Evolutionary conservation across 2,329 filamentous ascomycete genomes (phyloP), one percentile per base, ranked within the genome.

Genomic region (Aspergillus sojae): DNA sequence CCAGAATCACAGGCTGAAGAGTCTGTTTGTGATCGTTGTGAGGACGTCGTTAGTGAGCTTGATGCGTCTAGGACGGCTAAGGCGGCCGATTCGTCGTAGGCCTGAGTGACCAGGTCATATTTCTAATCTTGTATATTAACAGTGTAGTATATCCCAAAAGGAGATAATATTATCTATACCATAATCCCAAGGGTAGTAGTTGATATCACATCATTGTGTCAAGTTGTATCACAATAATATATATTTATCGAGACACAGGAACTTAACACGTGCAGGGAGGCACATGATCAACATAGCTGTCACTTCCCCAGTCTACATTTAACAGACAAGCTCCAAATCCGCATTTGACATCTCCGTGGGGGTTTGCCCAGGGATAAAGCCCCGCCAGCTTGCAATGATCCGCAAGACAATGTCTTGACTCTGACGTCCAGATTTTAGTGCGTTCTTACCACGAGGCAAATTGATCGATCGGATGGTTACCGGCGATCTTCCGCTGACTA

Each of bases 11-110:
- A 67, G 57, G 66, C 69, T n/a, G 84, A 89, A 69, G 87, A 91
- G 21, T 77, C 81, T 45, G 79, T 96, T 21, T 98, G 94, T 77
- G 79, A 77, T 56, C 83, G 93, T 73, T 98, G 94, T 75, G 87
- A 89, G 34, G 84, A 87, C 14, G 86, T 90, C 41, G 84, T 94
- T 19, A 71, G 71, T 30, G 75, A 79, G 46, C 62, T 78, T n/a
- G 70, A 74, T 60, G 61, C 21, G 5, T 14, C 23, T 26, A 5
- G 4, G 16, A 12, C 58, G 28, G 48, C 16, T 6, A 52, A 52
- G 48, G 48, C 26, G 10, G 19, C 28, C 48, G 28, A 52, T 11
- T 32, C 48, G 7, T 16, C 28, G 30, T 34, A 32, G 30, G 5
- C 10, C 23, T 9, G 26, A 28, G 45, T 14, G 26, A 19, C 30